These are phyloP conservation scores for Lepidium didymum DNA, from an alignment of 345 rosid species.

Conservation along the genomic window DNA sequence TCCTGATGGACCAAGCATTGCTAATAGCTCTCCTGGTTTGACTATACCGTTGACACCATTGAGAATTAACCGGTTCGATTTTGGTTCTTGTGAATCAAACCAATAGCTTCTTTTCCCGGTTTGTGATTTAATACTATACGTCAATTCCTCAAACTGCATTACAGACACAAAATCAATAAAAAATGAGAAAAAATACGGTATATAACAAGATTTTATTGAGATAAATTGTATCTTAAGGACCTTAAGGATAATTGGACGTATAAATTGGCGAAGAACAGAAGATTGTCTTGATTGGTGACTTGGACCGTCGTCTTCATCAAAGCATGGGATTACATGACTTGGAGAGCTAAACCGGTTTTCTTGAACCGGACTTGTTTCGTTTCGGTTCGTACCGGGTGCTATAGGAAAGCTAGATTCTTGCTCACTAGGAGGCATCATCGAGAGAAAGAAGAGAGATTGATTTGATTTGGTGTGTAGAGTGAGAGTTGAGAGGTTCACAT, in stretches of 20 bases:
- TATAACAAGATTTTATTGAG: background rate
- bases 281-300: slow-evolving; percentile 31
- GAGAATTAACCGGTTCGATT: slow-evolving; percentile 47
- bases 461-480: slow-evolving; percentile 20
- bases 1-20: slow-evolving; percentile 96
- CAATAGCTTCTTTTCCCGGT: slow-evolving; percentile 26
- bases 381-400: slow-evolving; percentile 27
- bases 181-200: background rate
- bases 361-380: slow-evolving; percentile 38
- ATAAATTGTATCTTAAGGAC: slow-evolving; percentile 22
- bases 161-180: background rate
- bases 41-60: slow-evolving; percentile 79
- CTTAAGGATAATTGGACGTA: slow-evolving; percentile 65
- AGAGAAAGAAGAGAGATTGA: background rate
- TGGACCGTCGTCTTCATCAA: slow-evolving; percentile 26
- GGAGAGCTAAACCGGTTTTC: slow-evolving; percentile 44
- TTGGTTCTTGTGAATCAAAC: slow-evolving; percentile 39
- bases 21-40: slow-evolving; percentile 76
- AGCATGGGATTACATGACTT: slow-evolving; percentile 33
- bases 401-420: slow-evolving; percentile 14
- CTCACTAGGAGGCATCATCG: slow-evolving; percentile 73
- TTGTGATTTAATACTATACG: slow-evolving; percentile 39
- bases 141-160: slow-evolving; percentile 72
- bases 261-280: slow-evolving; percentile 44
- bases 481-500: slow-evolving; percentile 25